Percentiles rank a stretch among this genome's conserved stretches.
Evolutionary conservation across 805 yeast genomes (phyloP).

Genomic region (Saitoella complicata): DNA sequence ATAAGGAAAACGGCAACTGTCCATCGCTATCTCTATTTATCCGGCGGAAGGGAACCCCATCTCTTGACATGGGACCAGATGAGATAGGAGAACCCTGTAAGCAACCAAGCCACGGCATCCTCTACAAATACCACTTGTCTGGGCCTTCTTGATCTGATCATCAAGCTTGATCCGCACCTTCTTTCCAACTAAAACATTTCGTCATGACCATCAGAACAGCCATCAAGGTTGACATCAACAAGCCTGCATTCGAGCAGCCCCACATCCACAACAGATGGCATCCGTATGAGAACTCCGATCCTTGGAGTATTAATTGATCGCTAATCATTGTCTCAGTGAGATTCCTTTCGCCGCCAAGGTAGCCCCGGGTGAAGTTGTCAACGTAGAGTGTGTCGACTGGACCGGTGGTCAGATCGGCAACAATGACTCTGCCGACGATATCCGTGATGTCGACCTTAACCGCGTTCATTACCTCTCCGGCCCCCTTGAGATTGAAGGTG

Average conservation of each 20-base stretch:
- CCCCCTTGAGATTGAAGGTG: constrained; percentile 30
- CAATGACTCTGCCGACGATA: constrained; percentile 33
- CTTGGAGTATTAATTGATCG: not conserved
- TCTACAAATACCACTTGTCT: no score
- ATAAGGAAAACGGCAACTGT: no score
- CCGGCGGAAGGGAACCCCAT: no score
- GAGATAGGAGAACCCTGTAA: no score
- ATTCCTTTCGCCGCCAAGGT: constrained; percentile 19
- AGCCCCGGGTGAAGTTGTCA: constrained; percentile 29
- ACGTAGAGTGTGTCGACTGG: constrained; percentile 38
- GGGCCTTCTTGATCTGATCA: no score
- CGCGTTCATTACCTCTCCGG: constrained; percentile 35
- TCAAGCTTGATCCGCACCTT: no score
- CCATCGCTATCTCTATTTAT: no score
- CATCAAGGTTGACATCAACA: constrained; percentile 27
- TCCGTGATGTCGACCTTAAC: constrained; percentile 29
- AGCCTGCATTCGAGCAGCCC: constrained; percentile 31
- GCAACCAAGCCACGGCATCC: no score
- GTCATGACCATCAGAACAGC: constrained; percentile 21
- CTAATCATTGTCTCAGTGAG: constrained; percentile 1
- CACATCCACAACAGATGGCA: constrained; percentile 40
- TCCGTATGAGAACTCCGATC: constrained; percentile 22
- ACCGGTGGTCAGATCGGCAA: constrained; percentile 36
- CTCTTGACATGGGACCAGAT: no score
- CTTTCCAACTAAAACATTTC: not conserved